phyloP scores from a whole-genome alignment of 176 grass and related monocot species.

The Secale cereale region DNA sequence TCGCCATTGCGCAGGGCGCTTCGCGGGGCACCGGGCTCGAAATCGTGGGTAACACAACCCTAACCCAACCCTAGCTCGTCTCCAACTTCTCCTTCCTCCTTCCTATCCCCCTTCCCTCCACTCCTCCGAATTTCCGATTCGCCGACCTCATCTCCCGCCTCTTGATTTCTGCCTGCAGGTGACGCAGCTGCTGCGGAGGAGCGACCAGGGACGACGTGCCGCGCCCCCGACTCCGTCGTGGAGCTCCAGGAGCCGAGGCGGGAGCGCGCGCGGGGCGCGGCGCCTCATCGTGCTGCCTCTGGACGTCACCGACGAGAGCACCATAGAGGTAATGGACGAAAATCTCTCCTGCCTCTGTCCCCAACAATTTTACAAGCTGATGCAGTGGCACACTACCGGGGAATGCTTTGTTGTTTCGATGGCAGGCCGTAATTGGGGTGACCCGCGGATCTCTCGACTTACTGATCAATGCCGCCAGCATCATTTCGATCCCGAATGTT shows the following conservation, averaged over 20 bases:
- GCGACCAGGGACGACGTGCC: slow-evolving; percentile 5
- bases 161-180: slow-evolving; percentile 31
- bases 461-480: slow-evolving; percentile 56
- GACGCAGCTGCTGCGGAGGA: slow-evolving; percentile 55
- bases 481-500: slow-evolving; percentile 48
- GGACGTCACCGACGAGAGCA: slow-evolving; percentile 64
- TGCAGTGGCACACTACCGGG: background rate
- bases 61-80: background rate
- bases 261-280: slow-evolving; percentile 23
- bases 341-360: background rate
- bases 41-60: slow-evolving; percentile 44
- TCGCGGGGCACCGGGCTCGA: slow-evolving; percentile 73
- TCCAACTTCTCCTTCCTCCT: background rate
- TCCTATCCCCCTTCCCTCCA: background rate
- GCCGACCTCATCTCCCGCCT: background rate
- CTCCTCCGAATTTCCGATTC: background rate
- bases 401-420: no score
- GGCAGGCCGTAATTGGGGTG: slow-evolving; percentile 24
- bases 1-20: slow-evolving; percentile 74
- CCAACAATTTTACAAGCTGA: background rate
- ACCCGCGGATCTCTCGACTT: slow-evolving; percentile 56
- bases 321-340: slow-evolving; percentile 44
- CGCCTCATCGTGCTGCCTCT: slow-evolving; percentile 60
- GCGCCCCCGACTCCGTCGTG: slow-evolving; percentile 30
- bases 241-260: slow-evolving; percentile 53